Evolutionary conservation across 192 early-diverging fungal genomes (phyloP), one percentile per base, ranked within the genome.

Genomic region (Pilobolus umbonatus): DNA sequence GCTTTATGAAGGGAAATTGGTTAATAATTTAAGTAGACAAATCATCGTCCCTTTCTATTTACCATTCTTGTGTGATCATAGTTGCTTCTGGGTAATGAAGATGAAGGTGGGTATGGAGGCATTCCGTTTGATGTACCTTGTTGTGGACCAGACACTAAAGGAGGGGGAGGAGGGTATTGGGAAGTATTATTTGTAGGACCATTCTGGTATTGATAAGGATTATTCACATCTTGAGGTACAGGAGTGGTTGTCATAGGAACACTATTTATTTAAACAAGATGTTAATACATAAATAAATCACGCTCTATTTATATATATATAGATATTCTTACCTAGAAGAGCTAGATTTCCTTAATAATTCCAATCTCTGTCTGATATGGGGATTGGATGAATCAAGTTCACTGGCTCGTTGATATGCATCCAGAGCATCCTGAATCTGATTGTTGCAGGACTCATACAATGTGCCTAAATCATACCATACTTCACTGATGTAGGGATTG

Each of bases 381-480:
- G 82, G 64, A 51, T 96, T 95, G 17, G 74, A 68, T 3, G 93
- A 93, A 65, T 99, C 94, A 32, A 96, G 74, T 73, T 96, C 94
- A 11, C 89, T 77, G 12, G 95, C 96, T 17, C 90, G 85, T 39
- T 87, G 83, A 71, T 98, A 99, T 4, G 96, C 96, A 64, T 99
- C 95, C 29, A 99, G 81, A 1, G 96, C 96, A 62, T 99, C 96
- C 57, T 83, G 84, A 44, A 92, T 84, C 73, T 99, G 96, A 75
- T 95, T 95, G 66, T 99, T 95, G 76, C 96, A 99, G 0, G 89
- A 84, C 64, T 99, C 96, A 68, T 99, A 99, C 0, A 99, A 79
- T 0, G 93, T 95, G 2, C 96, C 96, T 7, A 99, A 67, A 66
- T 99, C 88, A 44, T 91, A 97, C 96, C 96, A 99, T 2, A 99